Evolutionary conservation across 192 early-diverging fungal genomes (phyloP), one percentile per base, ranked within the genome.

Genomic region (Podila verticillata): DNA sequence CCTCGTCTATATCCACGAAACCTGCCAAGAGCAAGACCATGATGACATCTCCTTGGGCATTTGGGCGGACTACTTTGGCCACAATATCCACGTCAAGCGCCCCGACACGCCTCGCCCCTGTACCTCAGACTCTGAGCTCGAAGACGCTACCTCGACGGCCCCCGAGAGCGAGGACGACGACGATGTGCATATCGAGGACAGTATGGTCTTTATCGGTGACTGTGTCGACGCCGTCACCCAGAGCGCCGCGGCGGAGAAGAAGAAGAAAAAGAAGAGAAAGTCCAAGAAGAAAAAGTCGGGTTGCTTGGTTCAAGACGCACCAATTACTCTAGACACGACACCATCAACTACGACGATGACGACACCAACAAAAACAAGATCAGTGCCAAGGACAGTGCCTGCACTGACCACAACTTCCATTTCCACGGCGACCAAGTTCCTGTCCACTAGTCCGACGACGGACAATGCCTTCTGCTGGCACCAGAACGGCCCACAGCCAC

Each of bases 251-350:
- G n/a, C 24, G 12, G 51, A 54, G 6, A 54, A 24, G 51, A 54
- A 54, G 22, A n/a, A 54, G 51, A 54, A 54, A 26, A 54, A 54
- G 51, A 54, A 54, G 51, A 54, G 22, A n/a, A 54, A 26, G 51
- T 1, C n/a, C n/a, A 54, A 54, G 51, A 54, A 54, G 20, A 54
- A 54, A 54, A 54, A 54, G 51, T 24, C 20, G 9, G 24, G 24
- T 7, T 22, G 24, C 22, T 8, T 24, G 51, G 12, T 44, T 15
- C 51, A 24, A 54, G 1, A 54, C 24, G 51, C 6, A 7, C 51
- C 51, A 26, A 26, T 0, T 7, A 24, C 9, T n/a, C n/a, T 24
- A n/a, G 51, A 54, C 51, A 26, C 51, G n/a, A 54, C 51, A 24
- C 13, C 51, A 54, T 22, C 20, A 24, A 19, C 51, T 20, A 51